phyloP scores from a whole-genome alignment of 257 asterid genomes.

The Echites panduratus region DNA sequence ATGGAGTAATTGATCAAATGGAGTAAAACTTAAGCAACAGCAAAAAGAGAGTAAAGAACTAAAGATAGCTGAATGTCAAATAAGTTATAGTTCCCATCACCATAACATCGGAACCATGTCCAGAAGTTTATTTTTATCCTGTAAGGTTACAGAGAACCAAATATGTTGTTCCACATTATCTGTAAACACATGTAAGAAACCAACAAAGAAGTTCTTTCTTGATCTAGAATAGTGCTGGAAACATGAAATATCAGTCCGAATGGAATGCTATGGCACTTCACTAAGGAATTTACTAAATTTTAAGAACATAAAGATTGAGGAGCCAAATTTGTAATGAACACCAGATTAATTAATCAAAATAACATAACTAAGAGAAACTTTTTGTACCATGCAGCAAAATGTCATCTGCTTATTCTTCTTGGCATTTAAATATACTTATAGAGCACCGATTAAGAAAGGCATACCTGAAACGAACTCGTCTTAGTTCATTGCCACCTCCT shows the following conservation, averaged over 20 bases:
- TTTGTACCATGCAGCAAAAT: neutral
- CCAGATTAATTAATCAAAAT: neutral
- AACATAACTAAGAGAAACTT: neutral
- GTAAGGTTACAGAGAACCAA: neutral
- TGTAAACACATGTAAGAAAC: neutral
- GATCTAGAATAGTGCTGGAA: neutral
- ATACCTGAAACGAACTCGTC: slow-evolving; percentile 93
- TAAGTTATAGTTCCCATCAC: neutral
- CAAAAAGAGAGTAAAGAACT: neutral
- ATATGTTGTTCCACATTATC: neutral
- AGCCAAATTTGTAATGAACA: neutral
- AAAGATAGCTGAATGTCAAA: neutral
- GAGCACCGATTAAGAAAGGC: neutral
- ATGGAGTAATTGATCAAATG: neutral
- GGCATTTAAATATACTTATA: neutral
- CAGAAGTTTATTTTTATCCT: neutral
- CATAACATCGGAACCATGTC: neutral
- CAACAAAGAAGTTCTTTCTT: neutral
- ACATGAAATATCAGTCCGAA: neutral
- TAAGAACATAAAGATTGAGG: neutral
- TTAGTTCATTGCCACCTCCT: slow-evolving; percentile 62
- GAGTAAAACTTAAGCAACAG: neutral
- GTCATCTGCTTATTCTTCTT: neutral
- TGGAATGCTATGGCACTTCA: neutral
- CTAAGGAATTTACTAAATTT: neutral